Evolutionary conservation across 148 eudicot species (phyloP), one percentile per base, ranked within the genome.

Genomic region (Beta vulgaris): DNA sequence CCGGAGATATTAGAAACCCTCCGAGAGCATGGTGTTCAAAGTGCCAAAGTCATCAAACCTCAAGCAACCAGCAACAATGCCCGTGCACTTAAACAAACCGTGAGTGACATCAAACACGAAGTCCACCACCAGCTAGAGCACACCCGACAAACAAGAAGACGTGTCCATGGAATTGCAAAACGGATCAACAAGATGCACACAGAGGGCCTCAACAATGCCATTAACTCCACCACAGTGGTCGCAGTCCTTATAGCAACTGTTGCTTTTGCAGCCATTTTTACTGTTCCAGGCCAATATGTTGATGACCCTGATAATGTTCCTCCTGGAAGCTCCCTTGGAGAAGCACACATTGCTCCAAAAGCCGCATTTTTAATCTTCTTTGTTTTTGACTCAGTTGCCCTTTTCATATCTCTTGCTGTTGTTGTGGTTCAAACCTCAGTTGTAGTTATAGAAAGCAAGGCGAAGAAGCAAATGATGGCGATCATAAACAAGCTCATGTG

Each of bases 391-490:
- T 91, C 97, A 0, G 21, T 89, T 23, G 97, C 97, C 29, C 90
- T 91, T n/a, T 91, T 91, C 77, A 89, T 91, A 11, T 91, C 97
- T 18, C 85, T 91, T 12, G 97, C 93, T 2, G 97, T 91, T 9
- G 97, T 91, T 26, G 93, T 91, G 60, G 97, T 91, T 53, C 97
- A 91, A 54, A 91, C 97, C 11, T 91, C 97, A 0, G 88, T 91
- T 40, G 97, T 91, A 72, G 90, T 87, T 9, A 89, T 91, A 16
- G 93, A 89, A 81, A 91, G 97, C 97, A 91, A 87, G 80, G 97
- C 93, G 1, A 91, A 91, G 84, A 89, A 91, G 84, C 93, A 91
- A 62, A 89, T 91, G 96, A 91, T 91, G 96, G 92, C 96, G 0
- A 72, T 89, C 55, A 91, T 91, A 68, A 91, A 91, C 86, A 91